These are phyloP conservation scores for Eucalyptus globulus DNA, from an alignment of 345 rosid species.

Conservation along the genomic window DNA sequence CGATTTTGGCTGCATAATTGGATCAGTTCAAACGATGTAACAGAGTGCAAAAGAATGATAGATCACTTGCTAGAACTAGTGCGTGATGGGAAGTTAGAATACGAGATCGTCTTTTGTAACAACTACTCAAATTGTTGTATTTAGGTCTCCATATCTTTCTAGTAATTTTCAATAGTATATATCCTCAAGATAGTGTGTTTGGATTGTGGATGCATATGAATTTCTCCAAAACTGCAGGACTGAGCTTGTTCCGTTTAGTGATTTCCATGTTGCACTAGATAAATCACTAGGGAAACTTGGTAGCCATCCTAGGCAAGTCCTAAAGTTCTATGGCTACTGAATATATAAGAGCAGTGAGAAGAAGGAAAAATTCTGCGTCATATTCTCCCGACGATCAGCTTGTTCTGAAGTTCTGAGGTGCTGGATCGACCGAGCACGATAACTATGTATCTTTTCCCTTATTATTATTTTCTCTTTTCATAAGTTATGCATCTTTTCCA, in stretches of 20 bases:
- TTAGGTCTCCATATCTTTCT: too few species aligned
- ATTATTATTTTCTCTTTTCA: too few species aligned
- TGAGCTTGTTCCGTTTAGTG: slow-evolving; percentile 55
- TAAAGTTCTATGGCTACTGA: not conserved
- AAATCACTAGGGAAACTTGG: slow-evolving; percentile 72
- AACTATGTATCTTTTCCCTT: not conserved
- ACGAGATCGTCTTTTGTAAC: slow-evolving; percentile 29
- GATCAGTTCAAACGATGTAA: too few species aligned
- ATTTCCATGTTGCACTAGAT: slow-evolving; percentile 52
- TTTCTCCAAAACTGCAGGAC: slow-evolving; percentile 22
- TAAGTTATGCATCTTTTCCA: not conserved
- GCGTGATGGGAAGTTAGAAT: slow-evolving; percentile 11
- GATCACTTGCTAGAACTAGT: too few species aligned
- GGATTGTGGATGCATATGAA: not conserved
- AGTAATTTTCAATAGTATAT: too few species aligned
- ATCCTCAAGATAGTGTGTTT: not conserved
- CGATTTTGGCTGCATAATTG: too few species aligned
- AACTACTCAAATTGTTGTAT: too few species aligned
- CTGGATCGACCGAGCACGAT: not conserved
- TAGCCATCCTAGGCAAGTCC: slow-evolving; percentile 81
- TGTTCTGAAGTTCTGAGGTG: not conserved
- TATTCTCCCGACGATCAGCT: not conserved
- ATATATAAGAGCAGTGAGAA: too few species aligned
- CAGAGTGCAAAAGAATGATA: too few species aligned
- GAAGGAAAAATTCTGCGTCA: not conserved